Evolutionary conservation across 441 rosid species (phyloP).

Genomic region (Dalechampia spathulata): DNA sequence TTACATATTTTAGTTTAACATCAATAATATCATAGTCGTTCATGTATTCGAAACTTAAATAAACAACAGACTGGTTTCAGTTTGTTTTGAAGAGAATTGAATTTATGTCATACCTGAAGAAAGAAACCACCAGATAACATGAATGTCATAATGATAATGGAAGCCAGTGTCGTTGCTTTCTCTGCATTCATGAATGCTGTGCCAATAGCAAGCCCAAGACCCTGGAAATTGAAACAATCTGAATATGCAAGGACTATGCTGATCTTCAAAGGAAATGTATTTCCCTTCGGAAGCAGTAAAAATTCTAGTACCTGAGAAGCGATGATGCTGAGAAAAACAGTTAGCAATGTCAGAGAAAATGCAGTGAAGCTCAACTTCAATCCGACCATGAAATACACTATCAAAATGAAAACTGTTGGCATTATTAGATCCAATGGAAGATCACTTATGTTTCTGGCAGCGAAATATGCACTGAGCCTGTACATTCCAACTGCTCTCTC

Average conservation of each 20-base stretch:
- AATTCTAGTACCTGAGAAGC: conserved; percentile 9
- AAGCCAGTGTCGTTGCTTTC: conserved; percentile 14
- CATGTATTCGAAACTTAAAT: too few relatives aligned
- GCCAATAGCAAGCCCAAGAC: conserved; percentile 7
- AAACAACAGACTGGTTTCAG: too few relatives aligned
- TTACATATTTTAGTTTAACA: not conserved
- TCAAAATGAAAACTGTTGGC: conserved; percentile 8
- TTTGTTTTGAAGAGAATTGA: too few relatives aligned
- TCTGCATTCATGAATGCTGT: conserved; percentile 11
- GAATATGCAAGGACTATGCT: not conserved
- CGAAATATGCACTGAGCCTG: conserved; percentile 8
- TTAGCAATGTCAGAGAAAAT: conserved; percentile 4
- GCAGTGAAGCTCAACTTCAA: conserved; percentile 3
- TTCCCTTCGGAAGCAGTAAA: not conserved
- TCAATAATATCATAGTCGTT: not conserved
- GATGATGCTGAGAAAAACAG: conserved; percentile 3
- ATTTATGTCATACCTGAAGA: conserved; percentile 1
- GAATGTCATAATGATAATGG: conserved; percentile 8
- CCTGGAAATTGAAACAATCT: not conserved
- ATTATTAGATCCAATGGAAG: conserved; percentile 7
- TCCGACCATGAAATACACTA: conserved; percentile 9
- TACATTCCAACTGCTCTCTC: conserved; percentile 13
- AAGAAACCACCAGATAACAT: conserved; percentile 13
- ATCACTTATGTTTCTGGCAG: conserved; percentile 8
- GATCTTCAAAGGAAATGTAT: not conserved